Evolutionary conservation across 345 rosid species (phyloP).

Genomic region (Chamaenerion angustifolium): DNA sequence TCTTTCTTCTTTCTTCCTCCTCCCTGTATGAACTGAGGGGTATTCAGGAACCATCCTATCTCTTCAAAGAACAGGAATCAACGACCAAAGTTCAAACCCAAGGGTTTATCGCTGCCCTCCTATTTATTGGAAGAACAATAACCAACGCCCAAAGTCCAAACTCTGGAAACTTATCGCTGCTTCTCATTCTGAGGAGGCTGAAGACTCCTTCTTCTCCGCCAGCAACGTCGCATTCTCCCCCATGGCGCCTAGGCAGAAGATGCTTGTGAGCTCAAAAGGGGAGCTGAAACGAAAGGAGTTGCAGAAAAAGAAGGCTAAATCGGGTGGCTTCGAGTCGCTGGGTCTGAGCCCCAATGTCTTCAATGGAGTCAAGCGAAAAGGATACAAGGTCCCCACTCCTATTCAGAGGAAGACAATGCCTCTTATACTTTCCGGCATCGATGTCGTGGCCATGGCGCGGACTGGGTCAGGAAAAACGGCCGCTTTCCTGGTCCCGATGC

Average conservation of each 20-base stretch:
- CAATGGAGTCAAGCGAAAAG: conserved; percentile 71
- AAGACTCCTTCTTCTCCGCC: too few species aligned
- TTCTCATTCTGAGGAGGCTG: too few species aligned
- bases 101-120: too few species aligned
- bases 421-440: conserved; percentile 74
- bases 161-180: too few species aligned
- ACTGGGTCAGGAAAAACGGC: conserved; percentile 98
- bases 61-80: too few species aligned
- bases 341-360: conserved; percentile 58
- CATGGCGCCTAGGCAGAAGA: conserved; percentile 11
- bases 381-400: conserved; percentile 88
- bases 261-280: conserved; percentile 55
- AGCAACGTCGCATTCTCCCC: neutral
- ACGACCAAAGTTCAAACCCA: too few species aligned
- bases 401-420: conserved; percentile 99
- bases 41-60: too few species aligned
- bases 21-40: too few species aligned
- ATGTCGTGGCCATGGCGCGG: conserved; percentile 96
- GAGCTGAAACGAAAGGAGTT: conserved; percentile 60
- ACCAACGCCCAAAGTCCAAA: too few species aligned
- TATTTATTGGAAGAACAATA: too few species aligned
- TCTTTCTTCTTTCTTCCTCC: too few species aligned
- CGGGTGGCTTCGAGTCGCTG: conserved; percentile 91
- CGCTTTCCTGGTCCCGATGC: conserved; percentile 86
- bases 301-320: conserved; percentile 71